These are phyloP conservation scores for Colletotrichum tofieldiae DNA, from an alignment of 2,329 filamentous ascomycete species.

Conservation along the genomic window DNA sequence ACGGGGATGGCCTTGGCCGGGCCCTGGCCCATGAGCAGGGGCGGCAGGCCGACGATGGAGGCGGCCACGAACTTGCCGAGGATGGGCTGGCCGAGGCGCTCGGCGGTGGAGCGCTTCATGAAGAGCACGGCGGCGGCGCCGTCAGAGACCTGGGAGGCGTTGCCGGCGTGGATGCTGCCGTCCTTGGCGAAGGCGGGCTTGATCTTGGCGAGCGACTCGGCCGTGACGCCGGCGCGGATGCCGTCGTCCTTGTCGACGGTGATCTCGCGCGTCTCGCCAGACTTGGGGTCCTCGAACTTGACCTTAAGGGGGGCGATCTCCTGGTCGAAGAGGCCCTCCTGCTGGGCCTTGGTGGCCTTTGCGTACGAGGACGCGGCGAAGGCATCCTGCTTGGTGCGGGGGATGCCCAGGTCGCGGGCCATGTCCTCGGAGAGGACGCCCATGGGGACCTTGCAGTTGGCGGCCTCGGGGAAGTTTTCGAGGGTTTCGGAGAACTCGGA, in stretches of 20 bases:
- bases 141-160: slow-evolving; percentile 95
- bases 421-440: slow-evolving; percentile 93
- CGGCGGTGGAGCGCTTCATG: slow-evolving; percentile 94
- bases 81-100: slow-evolving; percentile 89
- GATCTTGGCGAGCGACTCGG: slow-evolving; percentile 92
- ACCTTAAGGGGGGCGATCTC: slow-evolving; percentile 92
- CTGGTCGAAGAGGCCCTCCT: slow-evolving; percentile 90
- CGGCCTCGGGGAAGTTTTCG: slow-evolving; percentile 83
- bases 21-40: slow-evolving; percentile 95
- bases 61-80: slow-evolving; percentile 93
- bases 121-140: slow-evolving; percentile 95
- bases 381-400: slow-evolving; percentile 84
- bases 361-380: slow-evolving; percentile 95
- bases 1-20: slow-evolving; percentile 97
- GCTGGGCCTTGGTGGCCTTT: slow-evolving; percentile 89
- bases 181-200: slow-evolving; percentile 91
- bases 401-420: slow-evolving; percentile 86
- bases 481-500: slow-evolving; percentile 93
- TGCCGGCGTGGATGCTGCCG: slow-evolving; percentile 95
- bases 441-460: slow-evolving; percentile 99
- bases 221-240: slow-evolving; percentile 86
- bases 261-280: slow-evolving; percentile 86
- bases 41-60: slow-evolving; percentile 89
- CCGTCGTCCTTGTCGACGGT: slow-evolving; percentile 91
- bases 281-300: slow-evolving; percentile 92